Percentiles rank a stretch among this genome's conserved stretches.
These are phyloP conservation scores for Peziza echinospora DNA, from an alignment of 495 filamentous ascomycete species.

Conservation along the genomic window DNA sequence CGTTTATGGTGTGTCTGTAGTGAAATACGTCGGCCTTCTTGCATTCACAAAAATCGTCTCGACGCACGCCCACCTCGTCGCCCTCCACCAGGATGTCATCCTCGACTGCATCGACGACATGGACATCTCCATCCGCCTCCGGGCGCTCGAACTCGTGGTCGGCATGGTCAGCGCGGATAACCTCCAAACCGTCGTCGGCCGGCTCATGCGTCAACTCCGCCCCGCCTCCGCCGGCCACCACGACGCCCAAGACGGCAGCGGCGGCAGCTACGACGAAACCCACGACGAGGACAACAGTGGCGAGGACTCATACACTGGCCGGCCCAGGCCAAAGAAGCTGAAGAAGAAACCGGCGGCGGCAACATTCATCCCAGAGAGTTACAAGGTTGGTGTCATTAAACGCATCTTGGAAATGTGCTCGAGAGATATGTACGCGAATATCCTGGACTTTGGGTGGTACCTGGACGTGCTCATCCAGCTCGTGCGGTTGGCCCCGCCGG, in stretches of 20 bases:
- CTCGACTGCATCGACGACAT: slow-evolving; percentile 85
- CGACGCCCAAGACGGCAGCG: slow-evolving; percentile 33
- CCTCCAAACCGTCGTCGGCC: slow-evolving; percentile 59
- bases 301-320: slow-evolving; percentile 17
- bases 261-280: neutral
- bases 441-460: slow-evolving; percentile 93
- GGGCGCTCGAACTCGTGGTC: slow-evolving; percentile 73
- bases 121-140: slow-evolving; percentile 87
- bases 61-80: slow-evolving; percentile 69
- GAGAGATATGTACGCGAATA: slow-evolving; percentile 62
- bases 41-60: slow-evolving; percentile 86
- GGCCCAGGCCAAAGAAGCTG: slow-evolving; percentile 4
- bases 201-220: slow-evolving; percentile 63
- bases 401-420: slow-evolving; percentile 78
- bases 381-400: slow-evolving; percentile 53
- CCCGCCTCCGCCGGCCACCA: slow-evolving; percentile 27
- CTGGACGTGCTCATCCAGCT: slow-evolving; percentile 65
- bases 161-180: slow-evolving; percentile 80
- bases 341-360: slow-evolving; percentile 8
- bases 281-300: slow-evolving; percentile 8
- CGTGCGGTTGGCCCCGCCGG: slow-evolving; percentile 40
- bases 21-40: slow-evolving; percentile 91
- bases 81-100: slow-evolving; percentile 83
- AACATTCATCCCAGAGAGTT: slow-evolving; percentile 40
- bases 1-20: slow-evolving; percentile 22